A percentile compares a stretch with the other conserved stretches of the same genome.
These are phyloP conservation scores for Lactifluus rugatus DNA, from an alignment of 768 basidiomycete species.

Conservation along the genomic window DNA sequence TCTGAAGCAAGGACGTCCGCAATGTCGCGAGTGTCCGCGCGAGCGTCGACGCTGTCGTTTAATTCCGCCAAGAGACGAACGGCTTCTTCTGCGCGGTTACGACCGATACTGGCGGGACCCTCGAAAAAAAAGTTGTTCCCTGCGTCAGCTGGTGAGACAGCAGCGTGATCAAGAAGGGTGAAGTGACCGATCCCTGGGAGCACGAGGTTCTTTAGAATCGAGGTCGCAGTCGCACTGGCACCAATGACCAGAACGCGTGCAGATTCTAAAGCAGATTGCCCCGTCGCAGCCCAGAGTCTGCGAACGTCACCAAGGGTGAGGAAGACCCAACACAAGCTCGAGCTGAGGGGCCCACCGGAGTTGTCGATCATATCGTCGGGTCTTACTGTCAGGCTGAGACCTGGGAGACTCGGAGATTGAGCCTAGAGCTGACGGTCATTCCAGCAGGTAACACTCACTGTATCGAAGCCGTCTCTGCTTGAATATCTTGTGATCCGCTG, in stretches of 20 bases:
- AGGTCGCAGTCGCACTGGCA: conserved; percentile 74
- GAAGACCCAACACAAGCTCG: neutral
- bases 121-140: conserved; percentile 97
- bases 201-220: conserved; percentile 92
- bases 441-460: conserved; percentile 25
- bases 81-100: conserved; percentile 68
- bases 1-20: conserved; percentile 48
- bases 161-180: conserved; percentile 68
- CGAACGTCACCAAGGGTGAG: neutral
- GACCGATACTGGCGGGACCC: conserved; percentile 65
- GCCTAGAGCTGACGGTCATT: neutral
- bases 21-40: conserved; percentile 47
- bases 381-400: conserved; percentile 72
- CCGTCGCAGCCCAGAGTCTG: conserved; percentile 89
- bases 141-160: conserved; percentile 63
- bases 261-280: conserved; percentile 81
- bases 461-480: conserved; percentile 34
- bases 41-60: conserved; percentile 76
- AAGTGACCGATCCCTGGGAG: conserved; percentile 95
- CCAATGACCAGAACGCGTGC: conserved; percentile 75
- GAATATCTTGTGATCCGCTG: conserved; percentile 38
- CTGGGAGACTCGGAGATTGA: conserved; percentile 29
- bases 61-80: conserved; percentile 72
- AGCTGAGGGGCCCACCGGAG: conserved; percentile 48
- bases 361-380: conserved; percentile 90